Conservation (phyloP, 1,139 yeast species). For the Taphrina pruni region DNA sequence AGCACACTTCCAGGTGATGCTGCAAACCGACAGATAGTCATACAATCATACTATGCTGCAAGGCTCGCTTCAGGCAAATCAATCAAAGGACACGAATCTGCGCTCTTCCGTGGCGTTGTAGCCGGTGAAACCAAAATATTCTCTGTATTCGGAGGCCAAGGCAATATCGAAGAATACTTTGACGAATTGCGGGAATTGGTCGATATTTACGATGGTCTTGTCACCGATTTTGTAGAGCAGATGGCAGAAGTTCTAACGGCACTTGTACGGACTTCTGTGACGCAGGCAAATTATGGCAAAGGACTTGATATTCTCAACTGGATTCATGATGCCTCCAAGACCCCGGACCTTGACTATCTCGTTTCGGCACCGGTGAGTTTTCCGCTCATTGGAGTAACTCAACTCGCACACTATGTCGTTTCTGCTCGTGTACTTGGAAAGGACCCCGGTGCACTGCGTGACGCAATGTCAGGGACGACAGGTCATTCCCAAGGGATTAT, state of each 20-base stretch:
- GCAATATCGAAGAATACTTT: conserved; percentile 95
- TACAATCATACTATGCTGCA: conserved; percentile 71
- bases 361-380: conserved; percentile 92
- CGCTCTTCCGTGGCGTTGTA: conserved; percentile 58
- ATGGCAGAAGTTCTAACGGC: conserved; percentile 71
- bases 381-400: conserved; percentile 94
- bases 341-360: conserved; percentile 89
- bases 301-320: conserved; percentile 88
- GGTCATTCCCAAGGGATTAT: conserved; percentile 99
- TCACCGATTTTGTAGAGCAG: conserved; percentile 71
- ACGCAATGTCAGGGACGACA: conserved; percentile 78
- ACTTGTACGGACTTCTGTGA: conserved; percentile 75
- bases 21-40: conserved; percentile 71
- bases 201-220: conserved; percentile 73
- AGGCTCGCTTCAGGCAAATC: conserved; percentile 60
- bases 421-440: conserved; percentile 84
- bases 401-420: conserved; percentile 88
- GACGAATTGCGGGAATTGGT: conserved; percentile 91
- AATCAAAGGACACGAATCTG: conserved; percentile 64
- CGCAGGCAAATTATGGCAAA: conserved; percentile 88
- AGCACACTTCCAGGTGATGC: conserved; percentile 59
- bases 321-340: conserved; percentile 81
- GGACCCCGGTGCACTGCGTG: conserved; percentile 86
- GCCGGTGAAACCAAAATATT: conserved; percentile 68
- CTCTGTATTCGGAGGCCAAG: conserved; percentile 98